phyloP scores from a whole-genome alignment of 208 protist genomes.

The Trypanosoma theileri region DNA sequence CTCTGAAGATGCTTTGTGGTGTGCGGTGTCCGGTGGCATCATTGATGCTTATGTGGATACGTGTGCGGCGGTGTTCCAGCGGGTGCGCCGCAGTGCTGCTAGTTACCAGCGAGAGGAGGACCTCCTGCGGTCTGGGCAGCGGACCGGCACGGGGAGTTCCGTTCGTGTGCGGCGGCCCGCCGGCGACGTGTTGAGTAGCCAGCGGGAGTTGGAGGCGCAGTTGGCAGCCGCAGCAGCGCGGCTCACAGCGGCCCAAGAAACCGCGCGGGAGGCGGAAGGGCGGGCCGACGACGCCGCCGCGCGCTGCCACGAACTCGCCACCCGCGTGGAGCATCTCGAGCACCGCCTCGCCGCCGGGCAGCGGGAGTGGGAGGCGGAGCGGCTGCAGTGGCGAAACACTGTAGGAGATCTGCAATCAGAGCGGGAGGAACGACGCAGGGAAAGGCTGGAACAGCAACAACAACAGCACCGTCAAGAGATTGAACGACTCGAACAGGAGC shows the following conservation, averaged over 20 bases:
- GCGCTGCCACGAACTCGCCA: conserved; percentile 11
- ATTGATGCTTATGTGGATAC: conserved; percentile 26
- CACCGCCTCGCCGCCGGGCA: conserved; percentile 10
- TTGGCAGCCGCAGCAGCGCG: conserved; percentile 3
- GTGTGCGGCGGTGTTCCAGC: conserved; percentile 18
- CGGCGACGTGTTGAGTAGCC: background rate
- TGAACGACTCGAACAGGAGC: conserved; percentile 13
- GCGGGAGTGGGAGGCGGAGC: conserved; percentile 22
- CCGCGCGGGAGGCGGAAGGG: background rate
- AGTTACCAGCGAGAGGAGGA: conserved; percentile 13
- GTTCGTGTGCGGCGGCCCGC: conserved; percentile 6
- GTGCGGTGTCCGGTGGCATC: conserved; percentile 5
- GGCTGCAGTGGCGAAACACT: conserved; percentile 20
- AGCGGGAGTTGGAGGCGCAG: conserved; percentile 1
- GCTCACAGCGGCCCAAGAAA: background rate
- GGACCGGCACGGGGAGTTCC: background rate
- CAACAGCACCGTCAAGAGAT: conserved; percentile 17
- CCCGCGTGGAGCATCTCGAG: conserved; percentile 21
- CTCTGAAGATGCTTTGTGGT: conserved; percentile 10
- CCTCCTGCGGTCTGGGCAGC: conserved; percentile 1
- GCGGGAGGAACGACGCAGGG: background rate
- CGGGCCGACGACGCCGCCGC: background rate
- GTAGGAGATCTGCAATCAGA: conserved; percentile 14
- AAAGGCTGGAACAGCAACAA: conserved; percentile 7
- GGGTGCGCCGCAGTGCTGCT: conserved; percentile 1